A percentile compares a stretch with the other conserved stretches of the same genome.
phyloP scores from a whole-genome alignment of 1,284 basidiomycete genomes.

The Pyrrhoderma noxium region DNA sequence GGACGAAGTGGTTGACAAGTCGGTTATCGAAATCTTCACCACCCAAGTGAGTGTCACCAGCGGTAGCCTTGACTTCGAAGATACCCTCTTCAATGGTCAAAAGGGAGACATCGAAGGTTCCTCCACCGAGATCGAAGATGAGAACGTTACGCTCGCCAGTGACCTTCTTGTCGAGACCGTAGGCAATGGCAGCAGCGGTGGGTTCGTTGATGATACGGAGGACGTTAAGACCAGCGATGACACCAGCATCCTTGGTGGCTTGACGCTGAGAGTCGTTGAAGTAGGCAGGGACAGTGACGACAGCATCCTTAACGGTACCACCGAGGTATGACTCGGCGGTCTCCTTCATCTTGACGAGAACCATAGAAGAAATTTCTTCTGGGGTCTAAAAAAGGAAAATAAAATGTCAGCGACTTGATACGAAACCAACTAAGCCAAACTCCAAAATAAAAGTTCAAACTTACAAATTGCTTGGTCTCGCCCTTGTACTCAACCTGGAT shows the following conservation, averaged over 20 bases:
- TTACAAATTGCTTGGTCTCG: constrained; percentile 87
- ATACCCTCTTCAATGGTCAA: constrained; percentile 98
- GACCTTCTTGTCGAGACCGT: constrained; percentile 90
- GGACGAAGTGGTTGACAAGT: constrained; percentile 95
- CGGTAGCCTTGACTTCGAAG: constrained; percentile 98
- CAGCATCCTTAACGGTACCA: constrained; percentile 75
- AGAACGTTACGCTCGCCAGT: constrained; percentile 86
- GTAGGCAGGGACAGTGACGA: constrained; percentile 93
- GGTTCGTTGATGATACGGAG: constrained; percentile 97
- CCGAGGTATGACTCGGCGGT: constrained; percentile 97
- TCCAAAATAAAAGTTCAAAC: constrained; percentile 28
- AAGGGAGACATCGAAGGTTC: constrained; percentile 98
- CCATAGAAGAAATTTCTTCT: constrained; percentile 97
- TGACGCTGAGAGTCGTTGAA: constrained; percentile 98
- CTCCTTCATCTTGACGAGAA: constrained; percentile 97
- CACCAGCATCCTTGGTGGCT: constrained; percentile 91
- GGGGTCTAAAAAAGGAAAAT: constrained; percentile 69
- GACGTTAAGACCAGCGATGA: constrained; percentile 85
- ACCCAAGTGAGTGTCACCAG: constrained; percentile 98
- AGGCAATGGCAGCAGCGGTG: constrained; percentile 91
- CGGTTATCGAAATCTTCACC: constrained; percentile 99
- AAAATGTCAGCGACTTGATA: constrained; percentile 12
- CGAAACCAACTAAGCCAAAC: constrained; percentile 1
- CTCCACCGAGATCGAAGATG: constrained; percentile 98
- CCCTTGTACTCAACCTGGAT: constrained; percentile 87